These are phyloP conservation scores for Penicillium alfredii DNA, from an alignment of 495 filamentous ascomycete genomes.

Conservation along the genomic window DNA sequence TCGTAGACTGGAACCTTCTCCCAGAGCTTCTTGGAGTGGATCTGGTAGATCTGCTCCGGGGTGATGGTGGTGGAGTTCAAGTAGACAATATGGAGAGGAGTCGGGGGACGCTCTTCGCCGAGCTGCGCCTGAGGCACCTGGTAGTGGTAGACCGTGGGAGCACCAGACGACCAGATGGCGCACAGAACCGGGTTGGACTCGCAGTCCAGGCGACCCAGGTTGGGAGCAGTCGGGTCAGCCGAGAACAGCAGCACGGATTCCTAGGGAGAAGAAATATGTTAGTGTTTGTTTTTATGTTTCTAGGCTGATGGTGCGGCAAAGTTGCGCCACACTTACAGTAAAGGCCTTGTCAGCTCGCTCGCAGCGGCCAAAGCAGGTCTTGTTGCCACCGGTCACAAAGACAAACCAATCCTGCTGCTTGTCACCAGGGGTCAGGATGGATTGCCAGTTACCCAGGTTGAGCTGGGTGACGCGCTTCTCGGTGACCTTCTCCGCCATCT, in stretches of 20 bases:
- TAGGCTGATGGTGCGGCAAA: conserved; percentile 7
- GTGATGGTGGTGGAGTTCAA: conserved; percentile 63
- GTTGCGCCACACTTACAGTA: conserved; percentile 40
- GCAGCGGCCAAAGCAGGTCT: conserved; percentile 72
- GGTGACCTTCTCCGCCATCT: conserved; percentile 48
- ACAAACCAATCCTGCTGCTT: conserved; percentile 75
- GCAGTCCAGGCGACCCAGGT: conserved; percentile 71
- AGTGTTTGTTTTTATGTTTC: not conserved
- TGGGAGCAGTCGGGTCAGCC: conserved; percentile 57
- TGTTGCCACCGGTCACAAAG: conserved; percentile 76
- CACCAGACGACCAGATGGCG: conserved; percentile 68
- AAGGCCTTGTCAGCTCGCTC: conserved; percentile 47
- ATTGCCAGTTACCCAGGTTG: conserved; percentile 67
- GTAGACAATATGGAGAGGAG: conserved; percentile 50
- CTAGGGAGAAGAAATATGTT: conserved; percentile 23
- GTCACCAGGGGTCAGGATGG: conserved; percentile 56
- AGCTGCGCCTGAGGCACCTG: conserved; percentile 55
- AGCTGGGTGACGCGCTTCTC: conserved; percentile 54
- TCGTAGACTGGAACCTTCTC: conserved; percentile 53
- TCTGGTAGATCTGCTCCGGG: conserved; percentile 53
- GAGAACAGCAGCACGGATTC: conserved; percentile 66
- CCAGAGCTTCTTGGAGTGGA: conserved; percentile 59
- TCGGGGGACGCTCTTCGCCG: conserved; percentile 34
- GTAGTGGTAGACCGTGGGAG: conserved; percentile 68
- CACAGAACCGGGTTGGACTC: conserved; percentile 75